Evolutionary conservation across 2,329 filamentous ascomycete genomes (phyloP), one percentile per base, ranked within the genome.

Genomic region (Cryphonectria radicalis): DNA sequence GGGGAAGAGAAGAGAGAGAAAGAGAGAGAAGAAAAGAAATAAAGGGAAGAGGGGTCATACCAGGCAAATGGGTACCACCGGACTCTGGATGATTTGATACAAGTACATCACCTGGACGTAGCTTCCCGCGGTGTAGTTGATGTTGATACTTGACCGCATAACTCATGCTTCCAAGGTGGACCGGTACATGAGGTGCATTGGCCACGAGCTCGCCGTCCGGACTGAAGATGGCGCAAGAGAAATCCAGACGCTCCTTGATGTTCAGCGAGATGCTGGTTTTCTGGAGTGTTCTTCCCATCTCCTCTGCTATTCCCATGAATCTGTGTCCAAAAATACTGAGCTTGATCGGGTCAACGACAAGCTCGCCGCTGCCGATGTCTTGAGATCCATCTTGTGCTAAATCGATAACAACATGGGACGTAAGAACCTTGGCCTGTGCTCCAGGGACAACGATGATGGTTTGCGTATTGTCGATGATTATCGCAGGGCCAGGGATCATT

Each of bases 221-320:
- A 7, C 66, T 69, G 53, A 71, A 71, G 35, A 71, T 71, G n/a
- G 70, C 70, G 62, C 70, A 71, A 11, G 70, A 71, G 63, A 69
- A 71, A 17, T 71, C 70, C 28, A 71, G 43, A n/a, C 70, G 66
- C 42, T 71, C 70, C 40, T 71, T 71, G 53, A 71, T 71, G 10
- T 71, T 71, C 25, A 68, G 63, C 28, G 70, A 71, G 13, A 71
- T 68, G 3, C 66, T 69, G n/a, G 70, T 71, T 46, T 69, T 71
- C n/a, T 71, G 70, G 10, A 71, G 53, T 19, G 70, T 71, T 11
- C 70, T 63, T 2, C 70, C 70, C 70, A 71, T 71, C 62, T 70
- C 91, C 78, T 94, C 92, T 2, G 92, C 92, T 76, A 94, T 93
- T 4, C 90, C 90, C 92, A 94, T 94, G 80, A 94, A 94, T 4